Percentiles rank a stretch among this genome's conserved stretches.
Conservation (phyloP, 805 yeast genomes). For the Brettanomyces anomalus region DNA sequence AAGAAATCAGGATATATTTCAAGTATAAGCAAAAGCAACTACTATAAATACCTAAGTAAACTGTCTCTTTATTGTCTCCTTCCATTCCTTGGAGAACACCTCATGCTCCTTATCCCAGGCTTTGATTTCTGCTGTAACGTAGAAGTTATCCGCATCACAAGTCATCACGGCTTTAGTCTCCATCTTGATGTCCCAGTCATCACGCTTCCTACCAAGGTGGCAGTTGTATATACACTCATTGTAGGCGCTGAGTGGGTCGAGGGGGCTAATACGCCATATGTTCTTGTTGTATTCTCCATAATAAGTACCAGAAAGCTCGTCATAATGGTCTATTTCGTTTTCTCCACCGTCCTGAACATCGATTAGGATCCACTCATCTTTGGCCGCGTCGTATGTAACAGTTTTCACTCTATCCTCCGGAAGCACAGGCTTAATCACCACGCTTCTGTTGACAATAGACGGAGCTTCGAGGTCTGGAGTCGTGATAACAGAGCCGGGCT, state of each 20-base stretch:
- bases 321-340: conserved; percentile 24
- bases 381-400: conserved; percentile 25
- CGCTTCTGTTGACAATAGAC: conserved; percentile 19
- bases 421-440: conserved; percentile 19
- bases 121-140: conserved; percentile 23
- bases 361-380: conserved; percentile 25
- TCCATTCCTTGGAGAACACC: conserved; percentile 28
- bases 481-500: conserved; percentile 8
- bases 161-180: conserved; percentile 24
- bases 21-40: too few species aligned
- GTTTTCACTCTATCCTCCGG: conserved; percentile 20
- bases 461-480: conserved; percentile 23
- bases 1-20: too few species aligned
- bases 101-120: conserved; percentile 27
- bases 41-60: not conserved
- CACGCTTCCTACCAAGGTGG: conserved; percentile 32
- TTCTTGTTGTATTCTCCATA: conserved; percentile 33
- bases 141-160: conserved; percentile 26
- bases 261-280: conserved; percentile 27
- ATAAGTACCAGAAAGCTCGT: conserved; percentile 28
- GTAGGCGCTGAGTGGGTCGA: conserved; percentile 31
- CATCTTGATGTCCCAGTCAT: conserved; percentile 29
- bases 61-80: conserved; percentile 18
- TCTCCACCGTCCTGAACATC: conserved; percentile 30
- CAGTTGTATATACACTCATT: conserved; percentile 32